phyloP scores from a whole-genome alignment of 352 stramenopile species.

The Phytopythium montanum region DNA sequence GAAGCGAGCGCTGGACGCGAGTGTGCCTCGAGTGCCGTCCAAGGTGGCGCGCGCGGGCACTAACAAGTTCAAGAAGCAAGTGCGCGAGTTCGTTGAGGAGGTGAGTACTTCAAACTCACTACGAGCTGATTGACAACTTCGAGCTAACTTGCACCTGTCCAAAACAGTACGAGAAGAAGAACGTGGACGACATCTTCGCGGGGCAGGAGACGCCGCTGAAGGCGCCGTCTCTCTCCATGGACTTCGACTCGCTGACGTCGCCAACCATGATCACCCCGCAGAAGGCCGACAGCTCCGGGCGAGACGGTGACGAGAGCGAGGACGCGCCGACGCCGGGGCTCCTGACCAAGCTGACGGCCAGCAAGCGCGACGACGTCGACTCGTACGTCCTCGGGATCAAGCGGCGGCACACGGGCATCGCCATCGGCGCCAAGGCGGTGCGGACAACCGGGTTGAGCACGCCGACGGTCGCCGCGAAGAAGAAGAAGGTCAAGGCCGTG shows the following conservation, averaged over 20 bases:
- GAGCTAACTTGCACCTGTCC: background rate
- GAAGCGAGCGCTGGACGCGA: slow-evolving; percentile 14
- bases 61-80: slow-evolving; percentile 84
- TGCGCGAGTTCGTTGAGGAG: slow-evolving; percentile 68
- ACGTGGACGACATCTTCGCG: slow-evolving; percentile 67
- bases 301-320: slow-evolving; percentile 39
- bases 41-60: slow-evolving; percentile 69
- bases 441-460: slow-evolving; percentile 4
- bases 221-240: slow-evolving; percentile 28
- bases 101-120: slow-evolving; percentile 8
- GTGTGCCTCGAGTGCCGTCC: slow-evolving; percentile 15
- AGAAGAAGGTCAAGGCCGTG: slow-evolving; percentile 35
- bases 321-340: slow-evolving; percentile 20
- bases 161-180: slow-evolving; percentile 66
- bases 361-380: slow-evolving; percentile 67
- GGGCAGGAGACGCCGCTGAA: slow-evolving; percentile 43
- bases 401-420: slow-evolving; percentile 36
- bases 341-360: slow-evolving; percentile 51
- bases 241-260: slow-evolving; percentile 49
- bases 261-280: slow-evolving; percentile 18
- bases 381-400: slow-evolving; percentile 73
- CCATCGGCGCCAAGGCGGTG: slow-evolving; percentile 30
- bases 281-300: slow-evolving; percentile 16
- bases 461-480: slow-evolving; percentile 10
- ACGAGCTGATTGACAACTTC: background rate